Evolutionary conservation across 371 early-diverging fungal genomes (phyloP).

Genomic region (Mortierella sp.): DNA sequence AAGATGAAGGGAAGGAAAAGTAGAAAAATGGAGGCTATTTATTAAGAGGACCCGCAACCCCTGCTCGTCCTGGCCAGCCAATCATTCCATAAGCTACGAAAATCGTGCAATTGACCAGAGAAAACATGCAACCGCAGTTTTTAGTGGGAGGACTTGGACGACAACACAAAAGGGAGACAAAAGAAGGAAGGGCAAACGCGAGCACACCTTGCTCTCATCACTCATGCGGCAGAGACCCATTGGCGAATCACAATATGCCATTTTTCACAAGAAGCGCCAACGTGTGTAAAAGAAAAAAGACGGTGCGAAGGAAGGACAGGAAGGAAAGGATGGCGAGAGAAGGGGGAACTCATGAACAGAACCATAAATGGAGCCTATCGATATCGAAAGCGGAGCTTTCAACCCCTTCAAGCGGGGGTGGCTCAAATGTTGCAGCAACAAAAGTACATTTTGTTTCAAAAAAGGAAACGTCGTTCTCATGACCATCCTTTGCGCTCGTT

Average conservation of each 20-base stretch:
- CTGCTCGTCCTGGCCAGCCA: not conserved
- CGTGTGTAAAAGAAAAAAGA: not conserved
- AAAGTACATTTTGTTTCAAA: not conserved
- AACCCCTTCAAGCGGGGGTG: too few species aligned
- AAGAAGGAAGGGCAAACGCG: not conserved
- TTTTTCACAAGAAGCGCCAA: not conserved
- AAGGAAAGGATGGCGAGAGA: too few species aligned
- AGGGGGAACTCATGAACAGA: not conserved
- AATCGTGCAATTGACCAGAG: not conserved
- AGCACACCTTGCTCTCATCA: not conserved
- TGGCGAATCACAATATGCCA: not conserved
- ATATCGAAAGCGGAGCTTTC: not conserved
- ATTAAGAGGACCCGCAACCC: not conserved
- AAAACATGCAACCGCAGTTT: not conserved
- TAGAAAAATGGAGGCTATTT: not conserved
- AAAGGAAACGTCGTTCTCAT: slow-evolving; percentile 11
- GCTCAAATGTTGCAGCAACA: not conserved
- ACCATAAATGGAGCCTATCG: not conserved
- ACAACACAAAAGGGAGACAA: not conserved
- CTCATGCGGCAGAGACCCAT: not conserved
- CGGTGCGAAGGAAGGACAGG: not conserved
- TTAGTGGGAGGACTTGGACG: too few species aligned
- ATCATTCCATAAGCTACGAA: not conserved
- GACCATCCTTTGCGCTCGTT: not conserved
- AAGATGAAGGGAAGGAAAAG: not conserved